Base-by-base conservation (phyloP, 2,329 filamentous ascomycete genomes). In the Cucurbitaria berberidis region DNA sequence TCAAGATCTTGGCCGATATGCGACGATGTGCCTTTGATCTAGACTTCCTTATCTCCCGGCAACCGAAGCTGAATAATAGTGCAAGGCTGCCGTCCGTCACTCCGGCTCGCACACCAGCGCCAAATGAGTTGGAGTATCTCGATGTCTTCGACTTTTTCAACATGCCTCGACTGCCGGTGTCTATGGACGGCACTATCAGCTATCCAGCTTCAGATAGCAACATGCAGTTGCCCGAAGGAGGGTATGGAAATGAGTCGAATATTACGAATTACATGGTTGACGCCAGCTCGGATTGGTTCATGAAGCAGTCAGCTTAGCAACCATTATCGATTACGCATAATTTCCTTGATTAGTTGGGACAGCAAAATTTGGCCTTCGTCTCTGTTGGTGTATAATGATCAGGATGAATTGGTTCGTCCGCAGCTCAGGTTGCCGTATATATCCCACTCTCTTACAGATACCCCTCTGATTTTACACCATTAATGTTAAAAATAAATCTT, bases 111-210 rank as follows among this genome's bases (percentile, higher is more conserved):
- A 89, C 87, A 26, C 89, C 90, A 0, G 89, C 86, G 9, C 84
- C 89, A 1, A 91, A 95, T 62, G 91, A 96, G 68, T 80, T 96
- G 3, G 93, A 96, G 71, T 96, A 96, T 70, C 80, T 96, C 2
- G 92, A 96, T 65, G 90, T 96, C 0, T 96, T 97, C 71, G 91
- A 95, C 64, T 96, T 96, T 70, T 97, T 96, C 81, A 96, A 96
- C 70, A 86, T 96, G 50, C 93, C 93, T 1, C 81, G 91, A 16
- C 78, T 96, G 21, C 83, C 84, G 0, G 74, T 77, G 0, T 71
- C 69, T 1, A 68, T 73, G 55, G 69, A 73, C 44, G 66, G 64
- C 2, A 48, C 62, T 5, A 63, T 67, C 43, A 67, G 59, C 7
- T 73, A 72, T 47, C 61, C 67, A n/a, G 61, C 67, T 1, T 60